Conservation (phyloP, 1,139 yeast species). For the Starmera stellimalicola region DNA sequence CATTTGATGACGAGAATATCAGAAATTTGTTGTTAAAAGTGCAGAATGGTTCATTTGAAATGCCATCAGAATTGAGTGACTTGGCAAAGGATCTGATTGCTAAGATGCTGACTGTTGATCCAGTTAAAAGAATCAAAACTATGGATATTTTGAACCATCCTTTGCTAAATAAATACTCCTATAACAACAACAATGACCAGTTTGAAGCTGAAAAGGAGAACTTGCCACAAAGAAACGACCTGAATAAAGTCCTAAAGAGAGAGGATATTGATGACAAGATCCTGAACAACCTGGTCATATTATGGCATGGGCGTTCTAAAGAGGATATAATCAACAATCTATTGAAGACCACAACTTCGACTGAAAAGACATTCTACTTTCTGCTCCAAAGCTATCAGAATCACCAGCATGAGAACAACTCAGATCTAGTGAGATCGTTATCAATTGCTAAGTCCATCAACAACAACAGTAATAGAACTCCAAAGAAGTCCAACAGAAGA, state of each 20-base stretch:
- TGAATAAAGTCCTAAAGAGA: constrained; percentile 37
- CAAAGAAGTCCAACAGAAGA: constrained; percentile 33
- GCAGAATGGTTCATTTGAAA: constrained; percentile 63
- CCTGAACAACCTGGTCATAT: constrained; percentile 55
- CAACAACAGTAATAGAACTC: constrained; percentile 21
- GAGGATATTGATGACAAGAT: constrained; percentile 53
- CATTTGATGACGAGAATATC: constrained; percentile 75
- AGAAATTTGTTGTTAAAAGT: constrained; percentile 62
- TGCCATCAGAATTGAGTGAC: constrained; percentile 54
- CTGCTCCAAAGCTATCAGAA: constrained; percentile 35
- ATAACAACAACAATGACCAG: constrained; percentile 26
- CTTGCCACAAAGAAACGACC: constrained; percentile 53
- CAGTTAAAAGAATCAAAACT: constrained; percentile 65
- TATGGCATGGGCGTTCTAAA: constrained; percentile 66
- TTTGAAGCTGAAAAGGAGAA: constrained; percentile 32
- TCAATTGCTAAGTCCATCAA: constrained; percentile 20
- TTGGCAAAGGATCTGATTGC: constrained; percentile 62
- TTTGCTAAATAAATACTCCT: constrained; percentile 49
- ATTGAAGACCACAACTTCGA: constrained; percentile 47
- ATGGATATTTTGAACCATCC: constrained; percentile 73
- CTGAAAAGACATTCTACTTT: constrained; percentile 72
- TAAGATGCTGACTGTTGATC: constrained; percentile 73
- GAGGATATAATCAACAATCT: constrained; percentile 46
- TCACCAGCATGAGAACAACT: constrained; percentile 15
- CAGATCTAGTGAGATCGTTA: constrained; percentile 18